Conservation (phyloP, 345 rosid genomes). For the Cardamine resedifolia region DNA sequence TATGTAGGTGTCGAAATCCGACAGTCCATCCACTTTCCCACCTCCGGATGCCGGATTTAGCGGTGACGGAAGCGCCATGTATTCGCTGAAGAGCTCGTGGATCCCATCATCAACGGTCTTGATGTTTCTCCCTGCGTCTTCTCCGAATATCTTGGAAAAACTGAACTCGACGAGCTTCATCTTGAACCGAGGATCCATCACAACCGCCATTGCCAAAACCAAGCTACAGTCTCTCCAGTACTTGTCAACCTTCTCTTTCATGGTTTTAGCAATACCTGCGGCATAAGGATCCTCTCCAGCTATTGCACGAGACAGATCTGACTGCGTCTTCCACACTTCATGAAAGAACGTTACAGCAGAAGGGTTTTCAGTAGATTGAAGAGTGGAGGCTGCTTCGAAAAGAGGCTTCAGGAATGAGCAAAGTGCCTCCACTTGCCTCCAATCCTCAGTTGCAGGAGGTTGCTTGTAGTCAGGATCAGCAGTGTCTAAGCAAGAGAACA, state of each 20-base stretch:
- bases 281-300: constrained; percentile 61
- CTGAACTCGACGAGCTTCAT: constrained; percentile 96
- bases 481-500: constrained; percentile 81
- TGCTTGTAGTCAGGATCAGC: constrained; percentile 80
- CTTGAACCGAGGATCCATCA: constrained; percentile 98
- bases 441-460: constrained; percentile 68
- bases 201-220: constrained; percentile 78
- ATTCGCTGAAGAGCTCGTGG: constrained; percentile 79
- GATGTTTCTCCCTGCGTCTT: constrained; percentile 59
- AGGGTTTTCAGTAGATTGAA: constrained; percentile 50
- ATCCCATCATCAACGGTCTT: constrained; percentile 79
- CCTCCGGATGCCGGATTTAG: constrained; percentile 65
- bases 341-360: constrained; percentile 67
- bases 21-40: constrained; percentile 52
- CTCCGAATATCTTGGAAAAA: constrained; percentile 79
- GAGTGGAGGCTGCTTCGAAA: constrained; percentile 63
- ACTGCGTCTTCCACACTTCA: constrained; percentile 84
- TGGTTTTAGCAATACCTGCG: constrained; percentile 47
- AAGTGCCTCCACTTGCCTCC: constrained; percentile 69
- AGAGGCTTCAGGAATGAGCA: constrained; percentile 75
- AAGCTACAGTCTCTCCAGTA: constrained; percentile 88
- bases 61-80: constrained; percentile 68
- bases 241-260: constrained; percentile 66
- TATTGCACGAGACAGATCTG: constrained; percentile 61
- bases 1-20: constrained; percentile 51